A percentile compares a stretch with the other conserved stretches of the same genome.
Conservation (phyloP, 2,329 filamentous ascomycete genomes). For the Aquanectria penicillioides region DNA sequence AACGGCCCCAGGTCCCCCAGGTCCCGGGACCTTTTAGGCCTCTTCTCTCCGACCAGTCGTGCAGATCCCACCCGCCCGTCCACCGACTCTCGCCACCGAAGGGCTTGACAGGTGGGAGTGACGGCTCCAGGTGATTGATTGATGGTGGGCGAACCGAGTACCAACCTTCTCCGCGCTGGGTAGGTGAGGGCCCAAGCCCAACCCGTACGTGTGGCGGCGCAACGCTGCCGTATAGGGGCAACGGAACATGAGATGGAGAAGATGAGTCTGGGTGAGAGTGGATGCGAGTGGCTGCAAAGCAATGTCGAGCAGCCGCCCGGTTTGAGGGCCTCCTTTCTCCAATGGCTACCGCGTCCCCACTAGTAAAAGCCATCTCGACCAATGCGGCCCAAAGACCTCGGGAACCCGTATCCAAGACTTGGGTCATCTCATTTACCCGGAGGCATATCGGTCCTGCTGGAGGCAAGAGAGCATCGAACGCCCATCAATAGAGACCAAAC, state of each 20-base stretch:
- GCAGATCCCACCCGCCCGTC: conserved; percentile 20
- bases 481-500: background rate
- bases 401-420: background rate
- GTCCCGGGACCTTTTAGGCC: conserved; percentile 13
- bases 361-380: conserved; percentile 9
- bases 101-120: background rate
- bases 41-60: conserved; percentile 18
- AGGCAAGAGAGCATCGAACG: too few species aligned
- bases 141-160: conserved; percentile 1
- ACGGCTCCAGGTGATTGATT: background rate
- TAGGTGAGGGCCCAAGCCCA: conserved; percentile 1
- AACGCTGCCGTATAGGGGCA: background rate
- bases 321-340: conserved; percentile 19
- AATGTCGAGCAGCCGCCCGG: conserved; percentile 9
- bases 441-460: conserved; percentile 6
- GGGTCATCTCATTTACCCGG: conserved; percentile 14
- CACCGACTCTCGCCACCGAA: background rate
- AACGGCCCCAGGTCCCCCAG: conserved; percentile 26
- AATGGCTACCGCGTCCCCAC: conserved; percentile 15
- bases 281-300: conserved; percentile 1
- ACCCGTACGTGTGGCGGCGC: conserved; percentile 1
- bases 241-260: conserved; percentile 1
- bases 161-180: background rate
- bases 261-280: conserved; percentile 3
- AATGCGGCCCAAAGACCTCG: background rate